Percentiles rank a stretch among this genome's conserved stretches.
These are phyloP conservation scores for Linnemannia schmuckeri DNA, from an alignment of 192 early-diverging fungal genomes.

Conservation along the genomic window DNA sequence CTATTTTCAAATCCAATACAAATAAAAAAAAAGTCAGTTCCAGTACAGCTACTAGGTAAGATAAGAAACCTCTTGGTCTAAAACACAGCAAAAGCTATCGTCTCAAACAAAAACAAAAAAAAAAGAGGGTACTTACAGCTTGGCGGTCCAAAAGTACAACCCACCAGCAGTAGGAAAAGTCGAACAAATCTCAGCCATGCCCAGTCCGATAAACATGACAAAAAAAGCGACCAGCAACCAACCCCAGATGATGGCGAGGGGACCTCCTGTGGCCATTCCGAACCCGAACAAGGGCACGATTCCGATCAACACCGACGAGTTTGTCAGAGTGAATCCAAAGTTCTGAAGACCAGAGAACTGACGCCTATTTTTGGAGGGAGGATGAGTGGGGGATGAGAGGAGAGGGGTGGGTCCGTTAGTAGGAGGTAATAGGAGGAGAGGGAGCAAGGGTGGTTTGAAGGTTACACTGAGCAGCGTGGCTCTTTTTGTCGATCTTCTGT, in stretches of 20 bases:
- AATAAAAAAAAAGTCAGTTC: background rate
- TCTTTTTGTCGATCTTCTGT: background rate
- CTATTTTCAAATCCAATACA: background rate
- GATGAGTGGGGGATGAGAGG: background rate
- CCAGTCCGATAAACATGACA: constrained; percentile 60
- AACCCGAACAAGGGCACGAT: constrained; percentile 59
- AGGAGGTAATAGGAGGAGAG: background rate
- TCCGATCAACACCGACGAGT: constrained; percentile 50
- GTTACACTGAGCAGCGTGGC: background rate
- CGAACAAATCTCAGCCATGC: constrained; percentile 67
- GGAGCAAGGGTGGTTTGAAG: background rate
- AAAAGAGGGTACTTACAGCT: constrained; percentile 25
- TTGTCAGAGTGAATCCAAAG: constrained; percentile 53
- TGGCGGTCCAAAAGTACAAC: constrained; percentile 51
- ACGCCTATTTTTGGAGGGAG: constrained; percentile 24
- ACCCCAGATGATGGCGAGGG: constrained; percentile 62
- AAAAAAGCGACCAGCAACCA: constrained; percentile 64
- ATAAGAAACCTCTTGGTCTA: background rate
- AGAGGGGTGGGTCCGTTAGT: background rate
- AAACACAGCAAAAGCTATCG: background rate
- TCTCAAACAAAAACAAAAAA: background rate
- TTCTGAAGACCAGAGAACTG: constrained; percentile 56
- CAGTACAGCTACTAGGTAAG: background rate
- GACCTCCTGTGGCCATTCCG: constrained; percentile 61
- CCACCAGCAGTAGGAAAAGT: constrained; percentile 65